phyloP scores from a whole-genome alignment of 148 eudicot species.

The Pharnaceum exiguum region DNA sequence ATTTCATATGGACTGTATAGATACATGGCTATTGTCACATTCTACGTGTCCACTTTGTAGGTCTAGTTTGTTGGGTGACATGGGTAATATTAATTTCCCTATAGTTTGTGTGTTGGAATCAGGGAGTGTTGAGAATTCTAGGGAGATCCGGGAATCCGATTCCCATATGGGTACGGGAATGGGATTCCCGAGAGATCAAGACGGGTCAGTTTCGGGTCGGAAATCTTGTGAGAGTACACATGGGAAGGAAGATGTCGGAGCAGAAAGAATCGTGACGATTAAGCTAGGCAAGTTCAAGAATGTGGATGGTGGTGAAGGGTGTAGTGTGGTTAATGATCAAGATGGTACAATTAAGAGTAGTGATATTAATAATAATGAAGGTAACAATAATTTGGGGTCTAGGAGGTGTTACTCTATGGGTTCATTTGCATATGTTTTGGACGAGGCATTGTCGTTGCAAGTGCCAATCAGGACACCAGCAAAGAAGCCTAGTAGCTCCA shows the following conservation, averaged over 20 bases:
- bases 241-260: constrained; percentile 11
- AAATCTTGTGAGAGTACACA: constrained; percentile 34
- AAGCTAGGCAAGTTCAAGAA: constrained; percentile 82
- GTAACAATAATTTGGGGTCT: constrained; percentile 32
- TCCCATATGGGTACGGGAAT: constrained; percentile 27
- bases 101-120: constrained; percentile 76
- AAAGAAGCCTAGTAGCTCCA: constrained; percentile 42
- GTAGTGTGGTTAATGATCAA: constrained; percentile 10
- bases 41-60: constrained; percentile 96
- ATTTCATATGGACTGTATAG: constrained; percentile 87
- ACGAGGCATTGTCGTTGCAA: constrained; percentile 56
- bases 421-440: constrained; percentile 85
- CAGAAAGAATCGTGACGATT: constrained; percentile 47
- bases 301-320: constrained; percentile 48
- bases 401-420: constrained; percentile 97
- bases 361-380: constrained; percentile 8
- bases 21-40: constrained; percentile 87
- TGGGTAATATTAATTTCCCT: constrained; percentile 26
- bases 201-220: constrained; percentile 5
- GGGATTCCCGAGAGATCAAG: constrained; percentile 25
- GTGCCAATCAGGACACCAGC: constrained; percentile 61
- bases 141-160: constrained; percentile 41
- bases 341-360: background rate
- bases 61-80: constrained; percentile 43
- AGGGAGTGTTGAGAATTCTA: constrained; percentile 44